Percentiles rank a stretch among this genome's conserved stretches.
Evolutionary conservation across 805 yeast species (phyloP).

Genomic region (Lipomyces orientalis): DNA sequence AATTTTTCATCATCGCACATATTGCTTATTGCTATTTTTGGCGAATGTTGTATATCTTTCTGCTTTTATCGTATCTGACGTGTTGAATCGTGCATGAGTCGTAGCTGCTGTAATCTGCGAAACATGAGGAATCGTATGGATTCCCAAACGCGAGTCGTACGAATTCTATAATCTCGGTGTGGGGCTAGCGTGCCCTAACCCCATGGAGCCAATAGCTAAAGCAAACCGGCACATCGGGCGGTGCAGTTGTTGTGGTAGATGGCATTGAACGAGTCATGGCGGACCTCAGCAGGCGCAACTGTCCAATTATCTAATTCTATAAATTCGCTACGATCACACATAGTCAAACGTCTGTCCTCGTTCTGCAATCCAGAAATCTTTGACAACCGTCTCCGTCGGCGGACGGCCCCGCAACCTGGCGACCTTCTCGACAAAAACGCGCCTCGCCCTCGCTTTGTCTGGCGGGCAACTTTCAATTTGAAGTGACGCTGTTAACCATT

Average conservation of each 20-base stretch:
- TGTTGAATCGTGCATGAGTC: neutral
- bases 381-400: conserved; percentile 37
- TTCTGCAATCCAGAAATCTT: conserved; percentile 37
- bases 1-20: neutral
- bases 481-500: conserved; percentile 18
- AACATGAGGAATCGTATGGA: no score
- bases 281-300: no score
- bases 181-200: no score
- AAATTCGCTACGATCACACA: neutral
- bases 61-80: neutral
- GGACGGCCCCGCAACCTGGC: conserved; percentile 34
- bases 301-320: neutral
- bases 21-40: neutral
- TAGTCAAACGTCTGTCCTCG: conserved; percentile 34
- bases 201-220: neutral
- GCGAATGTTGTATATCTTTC: neutral
- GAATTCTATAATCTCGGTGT: no score
- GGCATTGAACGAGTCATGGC: no score
- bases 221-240: no score
- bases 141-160: no score
- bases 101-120: neutral
- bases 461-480: neutral
- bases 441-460: conserved; percentile 12
- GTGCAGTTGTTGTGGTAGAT: no score
- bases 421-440: conserved; percentile 29